Percentiles rank a stretch among this genome's conserved stretches.
Conservation (phyloP, 225 moss, liverwort and hornwort genomes). For the Thuidium tamariscinum region DNA sequence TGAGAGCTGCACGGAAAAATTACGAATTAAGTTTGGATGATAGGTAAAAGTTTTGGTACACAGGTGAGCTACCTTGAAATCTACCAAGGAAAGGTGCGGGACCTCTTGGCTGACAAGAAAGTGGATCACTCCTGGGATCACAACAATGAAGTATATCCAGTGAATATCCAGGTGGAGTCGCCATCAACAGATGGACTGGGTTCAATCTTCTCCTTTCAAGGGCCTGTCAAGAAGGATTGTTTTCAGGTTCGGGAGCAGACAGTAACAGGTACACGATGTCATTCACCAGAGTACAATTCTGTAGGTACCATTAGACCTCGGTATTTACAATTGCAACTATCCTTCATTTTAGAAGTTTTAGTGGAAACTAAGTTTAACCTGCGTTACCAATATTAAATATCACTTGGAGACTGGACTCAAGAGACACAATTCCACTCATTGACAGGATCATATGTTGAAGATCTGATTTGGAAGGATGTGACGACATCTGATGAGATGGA, state of each 20-base stretch:
- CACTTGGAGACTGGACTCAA: background rate
- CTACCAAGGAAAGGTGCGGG: constrained; percentile 60
- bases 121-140: constrained; percentile 19
- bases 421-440: background rate
- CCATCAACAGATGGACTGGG: constrained; percentile 4
- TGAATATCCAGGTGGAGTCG: background rate
- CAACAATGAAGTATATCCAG: constrained; percentile 12
- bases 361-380: background rate
- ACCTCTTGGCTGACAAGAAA: constrained; percentile 49
- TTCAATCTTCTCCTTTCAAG: constrained; percentile 23
- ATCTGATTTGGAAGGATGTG: constrained; percentile 63
- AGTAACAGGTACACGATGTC: constrained; percentile 6
- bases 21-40: constrained; percentile 9
- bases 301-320: background rate
- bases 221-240: constrained; percentile 24
- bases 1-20: background rate
- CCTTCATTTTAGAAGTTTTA: background rate
- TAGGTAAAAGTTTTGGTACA: background rate
- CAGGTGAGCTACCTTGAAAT: constrained; percentile 87
- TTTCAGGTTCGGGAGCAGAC: constrained; percentile 51
- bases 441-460: constrained; percentile 52
- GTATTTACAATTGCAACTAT: background rate
- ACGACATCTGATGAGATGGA: constrained; percentile 53
- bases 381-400: background rate
- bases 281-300: background rate